A percentile compares a stretch with the other conserved stretches of the same genome.
phyloP scores from a whole-genome alignment of 2,329 filamentous ascomycete genomes.

The Venturia pyrina region DNA sequence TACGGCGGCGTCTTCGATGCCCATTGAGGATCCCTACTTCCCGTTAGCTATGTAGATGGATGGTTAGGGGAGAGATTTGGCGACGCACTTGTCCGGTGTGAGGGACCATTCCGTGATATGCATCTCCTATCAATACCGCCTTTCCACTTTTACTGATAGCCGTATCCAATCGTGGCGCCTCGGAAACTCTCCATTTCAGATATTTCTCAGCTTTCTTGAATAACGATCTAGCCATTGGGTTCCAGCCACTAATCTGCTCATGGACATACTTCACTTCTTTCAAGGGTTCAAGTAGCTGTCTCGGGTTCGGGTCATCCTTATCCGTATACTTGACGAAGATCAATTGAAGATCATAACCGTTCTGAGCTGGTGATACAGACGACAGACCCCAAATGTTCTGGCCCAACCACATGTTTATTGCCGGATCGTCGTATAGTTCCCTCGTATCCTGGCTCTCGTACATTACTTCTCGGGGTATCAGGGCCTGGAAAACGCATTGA shows the following conservation, averaged over 20 bases:
- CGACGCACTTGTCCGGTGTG: background rate
- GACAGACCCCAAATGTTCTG: background rate
- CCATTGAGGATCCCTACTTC: slow-evolving; percentile 2
- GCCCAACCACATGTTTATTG: background rate
- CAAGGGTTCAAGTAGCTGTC: background rate
- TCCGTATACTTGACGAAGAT: background rate
- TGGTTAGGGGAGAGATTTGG: background rate
- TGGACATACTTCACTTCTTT: background rate
- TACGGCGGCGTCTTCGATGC: slow-evolving; percentile 9
- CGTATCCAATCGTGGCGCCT: slow-evolving; percentile 3
- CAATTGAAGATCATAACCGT: background rate
- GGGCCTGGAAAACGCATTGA: background rate
- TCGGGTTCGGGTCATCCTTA: background rate
- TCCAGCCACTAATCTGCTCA: background rate
- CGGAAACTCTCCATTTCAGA: slow-evolving; percentile 7
- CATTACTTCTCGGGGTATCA: slow-evolving; percentile 1
- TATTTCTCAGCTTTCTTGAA: background rate
- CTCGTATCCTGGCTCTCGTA: background rate
- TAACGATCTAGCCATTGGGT: background rate
- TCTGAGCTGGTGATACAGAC: background rate
- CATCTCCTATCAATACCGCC: slow-evolving; percentile 10
- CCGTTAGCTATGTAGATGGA: background rate
- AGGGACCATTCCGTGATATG: slow-evolving; percentile 9
- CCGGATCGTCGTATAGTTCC: background rate
- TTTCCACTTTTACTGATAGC: background rate